These are phyloP conservation scores for Eudorina sp. DNA, from an alignment of 139 green algal genomes.

Conservation along the genomic window DNA sequence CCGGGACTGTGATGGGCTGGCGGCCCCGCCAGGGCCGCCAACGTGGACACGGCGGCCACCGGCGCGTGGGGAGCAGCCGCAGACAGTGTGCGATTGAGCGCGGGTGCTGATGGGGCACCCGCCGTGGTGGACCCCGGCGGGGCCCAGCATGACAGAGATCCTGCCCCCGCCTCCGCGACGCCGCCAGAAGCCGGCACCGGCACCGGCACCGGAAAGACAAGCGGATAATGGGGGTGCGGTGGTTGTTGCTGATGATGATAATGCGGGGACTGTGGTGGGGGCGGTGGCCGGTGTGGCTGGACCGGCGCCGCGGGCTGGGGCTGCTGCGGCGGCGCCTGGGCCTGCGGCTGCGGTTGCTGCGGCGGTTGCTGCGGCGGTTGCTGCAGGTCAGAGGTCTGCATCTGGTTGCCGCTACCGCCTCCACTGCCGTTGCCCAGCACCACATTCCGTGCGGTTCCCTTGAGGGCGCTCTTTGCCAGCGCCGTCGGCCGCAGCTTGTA, in stretches of 20 bases:
- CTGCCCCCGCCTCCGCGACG: no score
- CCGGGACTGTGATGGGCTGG: not conserved
- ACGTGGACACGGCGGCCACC: not conserved
- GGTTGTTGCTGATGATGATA: not conserved
- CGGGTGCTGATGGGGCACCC: not conserved
- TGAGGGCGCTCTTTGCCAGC: not conserved
- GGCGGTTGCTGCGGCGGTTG: not conserved
- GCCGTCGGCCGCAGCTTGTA: conserved; percentile 40
- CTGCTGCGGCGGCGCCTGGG: no score
- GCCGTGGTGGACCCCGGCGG: not conserved
- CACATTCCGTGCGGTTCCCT: conserved; percentile 29
- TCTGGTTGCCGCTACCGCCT: no score
- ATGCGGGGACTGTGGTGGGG: no score
- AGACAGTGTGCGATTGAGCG: no score
- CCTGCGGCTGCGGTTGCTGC: not conserved
- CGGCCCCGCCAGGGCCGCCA: not conserved
- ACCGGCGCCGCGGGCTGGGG: not conserved
- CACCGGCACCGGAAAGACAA: no score
- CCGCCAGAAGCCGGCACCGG: no score
- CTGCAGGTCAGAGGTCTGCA: no score
- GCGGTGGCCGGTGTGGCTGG: no score
- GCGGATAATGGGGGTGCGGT: no score
- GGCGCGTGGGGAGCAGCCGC: not conserved
- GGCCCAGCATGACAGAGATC: no score
- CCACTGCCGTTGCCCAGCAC: not conserved